These are phyloP conservation scores for Orobanche coerulescens DNA, from an alignment of 257 asterid genomes.

Conservation along the genomic window DNA sequence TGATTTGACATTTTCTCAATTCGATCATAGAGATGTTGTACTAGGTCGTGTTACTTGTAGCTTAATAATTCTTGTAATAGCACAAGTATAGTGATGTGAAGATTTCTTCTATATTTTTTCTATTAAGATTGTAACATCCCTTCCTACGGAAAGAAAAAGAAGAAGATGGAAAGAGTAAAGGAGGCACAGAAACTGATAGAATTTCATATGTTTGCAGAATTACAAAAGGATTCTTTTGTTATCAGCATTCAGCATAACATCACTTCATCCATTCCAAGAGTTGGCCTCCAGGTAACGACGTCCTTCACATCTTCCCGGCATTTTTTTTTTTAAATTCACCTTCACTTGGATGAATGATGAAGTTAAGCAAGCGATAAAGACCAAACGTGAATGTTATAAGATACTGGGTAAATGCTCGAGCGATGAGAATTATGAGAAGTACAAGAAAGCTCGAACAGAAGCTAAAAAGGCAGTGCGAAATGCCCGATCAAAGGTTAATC, in stretches of 20 bases:
- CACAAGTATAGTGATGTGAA: background rate
- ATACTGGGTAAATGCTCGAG: too few species aligned
- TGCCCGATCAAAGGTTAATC: too few species aligned
- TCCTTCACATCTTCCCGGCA: background rate
- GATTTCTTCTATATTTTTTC: background rate
- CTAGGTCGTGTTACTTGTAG: background rate
- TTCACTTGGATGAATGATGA: too few species aligned
- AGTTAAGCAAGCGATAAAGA: too few species aligned
- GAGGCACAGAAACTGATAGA: background rate
- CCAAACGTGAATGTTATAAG: too few species aligned
- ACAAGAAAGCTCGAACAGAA: too few species aligned
- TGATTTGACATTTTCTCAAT: background rate
- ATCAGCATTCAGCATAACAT: slow-evolving; percentile 65
- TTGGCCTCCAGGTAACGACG: slow-evolving; percentile 80
- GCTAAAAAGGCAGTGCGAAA: too few species aligned
- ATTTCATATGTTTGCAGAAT: slow-evolving; percentile 40
- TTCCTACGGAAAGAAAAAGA: too few species aligned
- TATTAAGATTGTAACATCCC: background rate
- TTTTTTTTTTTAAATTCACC: too few species aligned
- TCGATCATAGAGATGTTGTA: background rate
- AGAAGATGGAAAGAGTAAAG: too few species aligned
- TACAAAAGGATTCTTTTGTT: slow-evolving; percentile 39
- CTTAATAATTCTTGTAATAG: background rate
- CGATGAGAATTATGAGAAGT: too few species aligned
- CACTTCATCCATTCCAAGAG: slow-evolving; percentile 86